phyloP scores from a whole-genome alignment of 164 flowering plant species.

The Cinnamomum chago region DNA sequence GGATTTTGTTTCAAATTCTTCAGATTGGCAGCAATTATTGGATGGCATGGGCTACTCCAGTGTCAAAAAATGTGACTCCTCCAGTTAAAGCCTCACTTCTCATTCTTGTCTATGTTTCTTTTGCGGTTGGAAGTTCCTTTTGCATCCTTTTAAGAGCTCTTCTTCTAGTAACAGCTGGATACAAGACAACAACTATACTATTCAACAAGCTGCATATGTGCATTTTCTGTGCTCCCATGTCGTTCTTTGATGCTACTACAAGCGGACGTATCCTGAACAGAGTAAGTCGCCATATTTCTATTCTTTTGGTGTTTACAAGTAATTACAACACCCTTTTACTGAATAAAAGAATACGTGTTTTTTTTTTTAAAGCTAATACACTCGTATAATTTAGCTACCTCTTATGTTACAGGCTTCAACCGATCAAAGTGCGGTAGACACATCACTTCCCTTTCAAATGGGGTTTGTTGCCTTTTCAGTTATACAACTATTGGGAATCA shows the following conservation, averaged over 20 bases:
- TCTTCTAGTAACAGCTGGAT: conserved; percentile 56
- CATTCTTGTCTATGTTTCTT: conserved; percentile 54
- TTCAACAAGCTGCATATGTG: conserved; percentile 75
- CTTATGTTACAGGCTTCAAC: conserved; percentile 66
- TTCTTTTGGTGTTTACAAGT: not conserved
- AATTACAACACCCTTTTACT: not conserved
- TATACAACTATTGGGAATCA: conserved; percentile 70
- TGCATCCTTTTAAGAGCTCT: conserved; percentile 52
- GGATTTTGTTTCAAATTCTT: conserved; percentile 55
- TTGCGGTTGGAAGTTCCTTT: conserved; percentile 65
- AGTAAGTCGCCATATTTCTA: conserved; percentile 33
- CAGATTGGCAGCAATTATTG: conserved; percentile 93
- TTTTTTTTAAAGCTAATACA: not conserved
- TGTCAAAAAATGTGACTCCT: conserved; percentile 47
- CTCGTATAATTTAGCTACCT: not conserved
- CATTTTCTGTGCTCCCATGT: conserved; percentile 93
- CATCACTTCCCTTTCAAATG: conserved; percentile 40
- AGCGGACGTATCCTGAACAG: conserved; percentile 83
- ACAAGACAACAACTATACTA: conserved; percentile 65
- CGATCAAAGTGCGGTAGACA: conserved; percentile 84
- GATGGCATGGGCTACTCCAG: conserved; percentile 95
- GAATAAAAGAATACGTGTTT: not conserved
- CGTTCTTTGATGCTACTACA: conserved; percentile 95
- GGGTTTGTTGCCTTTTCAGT: conserved; percentile 43
- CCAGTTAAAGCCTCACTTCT: conserved; percentile 38